Conservation (phyloP, 2,329 filamentous ascomycete genomes). For the Lasiodiplodia gonubiensis region DNA sequence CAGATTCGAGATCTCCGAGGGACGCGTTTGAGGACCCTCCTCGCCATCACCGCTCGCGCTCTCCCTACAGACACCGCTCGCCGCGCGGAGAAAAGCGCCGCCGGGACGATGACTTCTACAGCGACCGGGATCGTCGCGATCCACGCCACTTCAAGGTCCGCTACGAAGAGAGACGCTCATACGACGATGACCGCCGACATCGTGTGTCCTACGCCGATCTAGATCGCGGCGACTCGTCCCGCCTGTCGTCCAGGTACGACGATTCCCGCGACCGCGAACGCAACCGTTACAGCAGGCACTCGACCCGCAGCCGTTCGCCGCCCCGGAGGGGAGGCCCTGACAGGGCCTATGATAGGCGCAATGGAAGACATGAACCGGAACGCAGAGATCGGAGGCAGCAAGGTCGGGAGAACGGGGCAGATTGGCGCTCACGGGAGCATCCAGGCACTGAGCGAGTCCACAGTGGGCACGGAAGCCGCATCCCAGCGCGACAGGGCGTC, state of each 20-base stretch:
- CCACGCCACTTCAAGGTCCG: conserved; percentile 65
- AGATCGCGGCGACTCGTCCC: conserved; percentile 36
- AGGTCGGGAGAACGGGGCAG: conserved; percentile 22
- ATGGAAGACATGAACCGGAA: conserved; percentile 18
- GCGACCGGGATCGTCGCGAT: conserved; percentile 58
- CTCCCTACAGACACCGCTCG: conserved; percentile 35
- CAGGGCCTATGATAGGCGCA: conserved; percentile 14
- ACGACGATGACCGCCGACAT: conserved; percentile 37
- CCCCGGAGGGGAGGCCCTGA: conserved; percentile 47
- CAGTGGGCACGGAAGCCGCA: conserved; percentile 3
- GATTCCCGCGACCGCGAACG: conserved; percentile 27
- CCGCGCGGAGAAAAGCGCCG: conserved; percentile 63
- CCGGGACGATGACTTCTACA: conserved; percentile 62
- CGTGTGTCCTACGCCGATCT: conserved; percentile 62
- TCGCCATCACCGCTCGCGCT: conserved; percentile 35
- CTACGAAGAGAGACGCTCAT: conserved; percentile 61
- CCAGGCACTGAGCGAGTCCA: conserved; percentile 17
- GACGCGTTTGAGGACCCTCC: conserved; percentile 55
- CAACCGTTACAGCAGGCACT: conserved; percentile 31
- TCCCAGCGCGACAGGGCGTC: not conserved
- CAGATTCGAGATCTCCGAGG: conserved; percentile 29
- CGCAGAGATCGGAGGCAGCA: conserved; percentile 20
- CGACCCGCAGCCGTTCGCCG: conserved; percentile 29
- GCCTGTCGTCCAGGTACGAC: conserved; percentile 11
- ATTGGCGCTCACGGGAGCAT: conserved; percentile 27